Percentiles rank a stretch among this genome's conserved stretches.
Conservation (phyloP, 2,329 filamentous ascomycete species). For the Fusarium sp. region DNA sequence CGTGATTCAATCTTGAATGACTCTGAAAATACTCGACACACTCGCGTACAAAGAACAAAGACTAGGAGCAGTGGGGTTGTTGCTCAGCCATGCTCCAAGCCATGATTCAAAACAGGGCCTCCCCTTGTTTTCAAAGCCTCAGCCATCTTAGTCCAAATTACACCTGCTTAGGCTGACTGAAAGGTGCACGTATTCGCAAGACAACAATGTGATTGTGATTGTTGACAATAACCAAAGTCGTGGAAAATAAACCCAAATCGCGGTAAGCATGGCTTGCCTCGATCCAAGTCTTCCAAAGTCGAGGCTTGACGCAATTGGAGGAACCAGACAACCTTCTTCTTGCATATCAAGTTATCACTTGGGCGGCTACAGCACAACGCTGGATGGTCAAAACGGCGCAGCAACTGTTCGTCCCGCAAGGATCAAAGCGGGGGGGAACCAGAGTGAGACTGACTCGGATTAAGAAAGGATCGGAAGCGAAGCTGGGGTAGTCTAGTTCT, state of each 20-base stretch:
- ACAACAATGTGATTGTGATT: slow-evolving; percentile 11
- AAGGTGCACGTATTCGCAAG: not conserved
- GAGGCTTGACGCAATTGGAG: slow-evolving; percentile 25
- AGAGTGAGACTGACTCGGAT: not conserved
- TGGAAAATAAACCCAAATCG: slow-evolving; percentile 18
- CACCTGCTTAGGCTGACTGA: slow-evolving; percentile 28
- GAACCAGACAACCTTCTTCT: slow-evolving; percentile 26
- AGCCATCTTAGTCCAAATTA: slow-evolving; percentile 31
- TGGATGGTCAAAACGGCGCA: slow-evolving; percentile 39
- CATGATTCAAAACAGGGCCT: slow-evolving; percentile 23
- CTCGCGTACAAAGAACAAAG: slow-evolving; percentile 10
- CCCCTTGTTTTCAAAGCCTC: slow-evolving; percentile 19
- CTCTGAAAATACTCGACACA: slow-evolving; percentile 7
- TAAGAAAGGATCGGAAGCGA: slow-evolving; percentile 14
- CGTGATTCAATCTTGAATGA: not conserved
- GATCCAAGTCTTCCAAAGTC: slow-evolving; percentile 9
- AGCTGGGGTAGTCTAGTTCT: slow-evolving; percentile 7
- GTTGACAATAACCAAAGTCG: slow-evolving; percentile 2
- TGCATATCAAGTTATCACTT: slow-evolving; percentile 26
- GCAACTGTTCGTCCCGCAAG: slow-evolving; percentile 32
- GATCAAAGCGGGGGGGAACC: slow-evolving; percentile 31
- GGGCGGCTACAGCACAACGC: slow-evolving; percentile 46
- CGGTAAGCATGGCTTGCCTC: slow-evolving; percentile 18
- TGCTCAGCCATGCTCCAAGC: slow-evolving; percentile 45
- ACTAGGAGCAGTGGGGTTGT: slow-evolving; percentile 19